Percentiles rank a stretch among this genome's conserved stretches.
phyloP scores from a whole-genome alignment of 202 grass and related monocot species.

The Eragrostis tef region DNA sequence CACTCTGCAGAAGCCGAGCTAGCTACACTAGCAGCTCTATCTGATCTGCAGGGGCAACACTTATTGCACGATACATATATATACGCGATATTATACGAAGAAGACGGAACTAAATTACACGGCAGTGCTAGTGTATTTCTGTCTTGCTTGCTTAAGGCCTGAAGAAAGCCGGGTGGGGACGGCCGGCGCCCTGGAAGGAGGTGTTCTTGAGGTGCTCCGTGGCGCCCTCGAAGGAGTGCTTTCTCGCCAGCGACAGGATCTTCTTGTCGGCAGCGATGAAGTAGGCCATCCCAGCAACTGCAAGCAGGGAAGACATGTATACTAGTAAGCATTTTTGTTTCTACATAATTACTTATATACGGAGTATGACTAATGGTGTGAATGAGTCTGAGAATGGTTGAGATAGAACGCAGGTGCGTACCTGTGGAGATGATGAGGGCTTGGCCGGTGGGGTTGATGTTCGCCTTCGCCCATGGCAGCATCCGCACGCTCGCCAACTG shows the following conservation, averaged over 20 bases:
- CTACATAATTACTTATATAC: too few species aligned
- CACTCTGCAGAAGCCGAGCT: not conserved
- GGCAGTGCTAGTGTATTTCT: too few species aligned
- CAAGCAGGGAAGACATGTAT: not conserved
- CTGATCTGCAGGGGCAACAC: constrained; percentile 1
- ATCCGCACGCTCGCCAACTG: constrained; percentile 67
- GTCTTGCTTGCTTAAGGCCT: constrained; percentile 21
- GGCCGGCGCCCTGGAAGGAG: constrained; percentile 30
- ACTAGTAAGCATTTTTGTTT: too few species aligned
- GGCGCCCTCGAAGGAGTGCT: constrained; percentile 56
- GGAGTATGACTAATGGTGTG: too few species aligned
- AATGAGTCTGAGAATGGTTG: too few species aligned
- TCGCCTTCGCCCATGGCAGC: constrained; percentile 63
- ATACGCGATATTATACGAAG: not conserved
- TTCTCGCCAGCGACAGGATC: constrained; percentile 65
- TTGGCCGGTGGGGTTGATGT: constrained; percentile 70
- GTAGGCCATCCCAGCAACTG: constrained; percentile 63
- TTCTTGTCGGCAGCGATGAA: constrained; percentile 71
- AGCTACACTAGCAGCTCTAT: not conserved
- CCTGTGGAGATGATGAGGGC: constrained; percentile 67
- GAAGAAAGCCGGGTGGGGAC: constrained; percentile 44
- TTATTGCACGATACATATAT: not conserved
- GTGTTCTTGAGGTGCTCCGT: constrained; percentile 56
- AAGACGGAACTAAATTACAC: not conserved
- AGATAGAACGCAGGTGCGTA: not conserved